Base-by-base conservation (phyloP, 768 basidiomycete genomes). In the Leccinum variicolor region DNA sequence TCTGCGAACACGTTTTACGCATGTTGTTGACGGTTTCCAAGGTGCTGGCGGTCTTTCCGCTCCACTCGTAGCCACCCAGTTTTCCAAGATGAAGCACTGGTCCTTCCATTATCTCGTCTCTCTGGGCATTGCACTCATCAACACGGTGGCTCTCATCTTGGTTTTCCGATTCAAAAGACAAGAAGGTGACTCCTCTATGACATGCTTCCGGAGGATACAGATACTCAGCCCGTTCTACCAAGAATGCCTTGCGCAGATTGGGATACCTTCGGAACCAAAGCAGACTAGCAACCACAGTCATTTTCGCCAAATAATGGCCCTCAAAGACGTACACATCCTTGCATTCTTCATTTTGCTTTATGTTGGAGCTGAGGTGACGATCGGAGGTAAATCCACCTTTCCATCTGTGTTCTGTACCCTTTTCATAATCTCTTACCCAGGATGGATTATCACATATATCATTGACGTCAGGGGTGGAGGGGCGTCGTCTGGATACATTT, bases 131-230 rank as follows among this genome's bases (percentile, higher is more conserved):
- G 83, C 88, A 0, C 52, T 84, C 3, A 60, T 77, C 36, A 91
- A 89, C 61, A 75, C 79, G 1, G 33, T 79, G 7, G 49, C 81
- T 3, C 73, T 93, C 2, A 55, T 79, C 3, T 50, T 65, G 5
- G 81, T 89, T 19, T 92, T 94, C 74, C 77, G 81, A 13, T 72
- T 87, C 55, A 84, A 83, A 67, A 78, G 74, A 0, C 86, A 90
- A 66, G 86, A 92, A 64, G 84, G 90, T 85, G 58, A 17, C 4
- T 3, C 31, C 8, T 25, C 29, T 56, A 11, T 13, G 8, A 11
- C 6, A 21, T 41, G 34, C 43, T 31, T 50, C 21, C 23, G 2
- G 29, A 34, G 43, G 10, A 33, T 7, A 25, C 54, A 50, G 8
- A 33, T 7, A n/a, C 54, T 56, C 10, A 52, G 2, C n/a, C n/a